phyloP scores from a whole-genome alignment of 2,329 filamentous ascomycete species.

The Monosporascus sp. region DNA sequence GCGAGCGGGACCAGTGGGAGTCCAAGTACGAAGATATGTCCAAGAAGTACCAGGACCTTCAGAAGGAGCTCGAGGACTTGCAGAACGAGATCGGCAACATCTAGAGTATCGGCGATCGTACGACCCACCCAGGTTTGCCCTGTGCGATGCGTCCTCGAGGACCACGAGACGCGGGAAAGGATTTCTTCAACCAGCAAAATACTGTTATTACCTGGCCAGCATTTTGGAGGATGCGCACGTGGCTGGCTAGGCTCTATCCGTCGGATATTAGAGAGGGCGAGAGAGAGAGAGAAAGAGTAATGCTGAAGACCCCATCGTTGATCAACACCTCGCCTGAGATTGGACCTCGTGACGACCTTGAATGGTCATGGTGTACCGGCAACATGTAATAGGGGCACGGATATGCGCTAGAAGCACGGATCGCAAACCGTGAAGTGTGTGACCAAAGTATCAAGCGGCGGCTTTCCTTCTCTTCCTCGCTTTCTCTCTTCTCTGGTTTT shows the following conservation, averaged over 20 bases:
- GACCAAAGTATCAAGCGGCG: slow-evolving; percentile 15
- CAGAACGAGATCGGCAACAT: slow-evolving; percentile 90
- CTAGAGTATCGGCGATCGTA: slow-evolving; percentile 36
- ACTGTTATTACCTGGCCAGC: slow-evolving; percentile 13
- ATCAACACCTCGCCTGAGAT: neutral
- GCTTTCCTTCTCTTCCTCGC: slow-evolving; percentile 49
- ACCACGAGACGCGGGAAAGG: slow-evolving; percentile 6
- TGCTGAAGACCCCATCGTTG: neutral
- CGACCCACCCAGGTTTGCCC: neutral
- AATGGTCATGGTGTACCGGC: neutral
- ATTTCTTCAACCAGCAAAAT: slow-evolving; percentile 13
- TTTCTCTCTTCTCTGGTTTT: slow-evolving; percentile 66
- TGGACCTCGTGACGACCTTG: neutral
- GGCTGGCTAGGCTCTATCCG: slow-evolving; percentile 14
- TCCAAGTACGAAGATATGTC: slow-evolving; percentile 96
- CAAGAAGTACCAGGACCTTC: slow-evolving; percentile 90
- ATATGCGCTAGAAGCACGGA: neutral
- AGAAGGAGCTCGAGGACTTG: slow-evolving; percentile 64
- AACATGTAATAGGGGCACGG: neutral
- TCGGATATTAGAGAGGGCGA: slow-evolving; percentile 7
- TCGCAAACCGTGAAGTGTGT: slow-evolving; percentile 4
- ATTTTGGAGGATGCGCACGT: slow-evolving; percentile 13
- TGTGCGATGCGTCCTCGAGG: neutral
- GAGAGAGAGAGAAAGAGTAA: slow-evolving; percentile 1
- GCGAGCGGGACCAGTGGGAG: slow-evolving; percentile 91